Conservation (phyloP, 2,329 filamentous ascomycete species). For the Arthroderma sp. region DNA sequence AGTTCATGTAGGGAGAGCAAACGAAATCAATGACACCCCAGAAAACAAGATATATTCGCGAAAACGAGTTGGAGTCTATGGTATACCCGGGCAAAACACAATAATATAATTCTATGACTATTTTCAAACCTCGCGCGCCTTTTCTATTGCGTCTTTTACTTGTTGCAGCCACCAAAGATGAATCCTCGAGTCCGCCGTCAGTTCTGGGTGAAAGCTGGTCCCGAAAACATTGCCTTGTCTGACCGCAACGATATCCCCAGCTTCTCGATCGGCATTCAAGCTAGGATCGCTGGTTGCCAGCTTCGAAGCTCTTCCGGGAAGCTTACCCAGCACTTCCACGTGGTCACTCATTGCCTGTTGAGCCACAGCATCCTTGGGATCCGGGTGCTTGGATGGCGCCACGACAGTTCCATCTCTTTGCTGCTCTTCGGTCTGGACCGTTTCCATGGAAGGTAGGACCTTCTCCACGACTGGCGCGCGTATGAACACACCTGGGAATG, state of each 20-base stretch:
- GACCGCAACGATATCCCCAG: slow-evolving; percentile 72
- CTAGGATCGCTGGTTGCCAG: slow-evolving; percentile 33
- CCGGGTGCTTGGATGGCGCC: slow-evolving; percentile 41
- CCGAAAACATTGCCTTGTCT: slow-evolving; percentile 84
- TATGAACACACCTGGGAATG: slow-evolving; percentile 82
- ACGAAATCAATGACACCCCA: neutral
- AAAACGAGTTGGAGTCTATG: slow-evolving; percentile 1
- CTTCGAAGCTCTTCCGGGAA: slow-evolving; percentile 40
- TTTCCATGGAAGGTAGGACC: slow-evolving; percentile 44
- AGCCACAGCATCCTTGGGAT: slow-evolving; percentile 28
- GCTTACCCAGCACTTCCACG: slow-evolving; percentile 46
- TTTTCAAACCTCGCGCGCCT: slow-evolving; percentile 12
- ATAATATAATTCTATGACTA: neutral
- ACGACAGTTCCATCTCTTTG: slow-evolving; percentile 39
- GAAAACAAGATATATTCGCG: too few species aligned
- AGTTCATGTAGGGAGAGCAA: neutral
- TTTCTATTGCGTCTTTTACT: slow-evolving; percentile 38
- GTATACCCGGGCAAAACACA: slow-evolving; percentile 3
- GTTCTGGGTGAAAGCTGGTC: slow-evolving; percentile 88
- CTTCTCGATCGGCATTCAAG: slow-evolving; percentile 27
- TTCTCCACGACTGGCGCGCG: slow-evolving; percentile 85
- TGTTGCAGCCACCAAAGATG: slow-evolving; percentile 87
- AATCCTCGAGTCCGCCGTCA: slow-evolving; percentile 77
- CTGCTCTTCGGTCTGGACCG: slow-evolving; percentile 39
- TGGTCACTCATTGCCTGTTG: slow-evolving; percentile 32